Conservation (phyloP, 192 early-diverging fungal species). For the Obelidium mucronatum region DNA sequence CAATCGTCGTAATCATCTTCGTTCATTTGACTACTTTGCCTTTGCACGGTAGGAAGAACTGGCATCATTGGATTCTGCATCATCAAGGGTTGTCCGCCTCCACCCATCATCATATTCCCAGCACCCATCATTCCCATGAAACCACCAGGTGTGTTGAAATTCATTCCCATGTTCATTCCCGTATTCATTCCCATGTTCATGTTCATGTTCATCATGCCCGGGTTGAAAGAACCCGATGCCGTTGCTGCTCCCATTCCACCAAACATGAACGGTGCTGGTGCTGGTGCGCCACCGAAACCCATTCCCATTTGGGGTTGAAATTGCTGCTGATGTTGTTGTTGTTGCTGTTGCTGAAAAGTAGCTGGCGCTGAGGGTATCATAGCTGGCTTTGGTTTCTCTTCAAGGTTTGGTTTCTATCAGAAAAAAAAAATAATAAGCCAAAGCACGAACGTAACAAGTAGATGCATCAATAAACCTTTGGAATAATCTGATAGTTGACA, state of each 20-base stretch:
- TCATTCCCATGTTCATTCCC: background rate
- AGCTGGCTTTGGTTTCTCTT: background rate
- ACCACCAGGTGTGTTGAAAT: background rate
- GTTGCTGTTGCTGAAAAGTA: constrained; percentile 7
- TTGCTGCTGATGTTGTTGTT: constrained; percentile 4
- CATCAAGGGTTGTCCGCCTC: background rate
- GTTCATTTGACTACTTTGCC: too few species aligned
- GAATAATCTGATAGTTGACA: constrained; percentile 57
- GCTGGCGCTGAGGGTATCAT: background rate
- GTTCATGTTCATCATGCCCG: constrained; percentile 11
- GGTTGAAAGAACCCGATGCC: background rate
- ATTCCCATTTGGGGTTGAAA: constrained; percentile 4
- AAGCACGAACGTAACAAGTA: too few species aligned
- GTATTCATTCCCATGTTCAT: constrained; percentile 33
- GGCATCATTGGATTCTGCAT: too few species aligned
- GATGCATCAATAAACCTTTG: too few species aligned
- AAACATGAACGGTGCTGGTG: constrained; percentile 25
- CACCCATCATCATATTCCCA: background rate
- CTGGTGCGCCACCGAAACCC: background rate
- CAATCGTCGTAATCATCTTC: too few species aligned
- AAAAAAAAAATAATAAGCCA: background rate
- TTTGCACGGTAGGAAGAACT: too few species aligned
- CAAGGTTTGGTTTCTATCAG: constrained; percentile 8
- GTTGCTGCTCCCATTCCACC: background rate
- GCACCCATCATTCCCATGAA: constrained; percentile 2